Base-by-base conservation (phyloP, 805 yeast genomes). In the Saccharomycopsis schoenii region DNA sequence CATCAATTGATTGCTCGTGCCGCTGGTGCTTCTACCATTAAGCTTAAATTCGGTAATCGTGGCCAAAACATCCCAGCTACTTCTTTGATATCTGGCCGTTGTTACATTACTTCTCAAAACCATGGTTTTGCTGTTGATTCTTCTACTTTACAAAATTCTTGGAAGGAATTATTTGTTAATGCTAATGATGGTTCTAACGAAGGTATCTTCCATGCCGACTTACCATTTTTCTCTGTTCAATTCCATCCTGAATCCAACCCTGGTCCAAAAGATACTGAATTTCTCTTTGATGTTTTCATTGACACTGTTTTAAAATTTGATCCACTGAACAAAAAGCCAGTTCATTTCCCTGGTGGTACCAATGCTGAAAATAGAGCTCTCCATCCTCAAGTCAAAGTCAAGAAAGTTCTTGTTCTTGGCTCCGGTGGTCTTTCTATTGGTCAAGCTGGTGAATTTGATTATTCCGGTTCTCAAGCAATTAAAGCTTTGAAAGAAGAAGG, bases 201-300 rank as follows among this genome's bases (percentile, higher is more conserved):
- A 80, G 99, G 99, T 85, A 90, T 94, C 65, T 93, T 90, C 79
- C 89, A 93, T 76, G 81, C 86, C 52, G 79, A 83, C 66, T 80
- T 87, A 74, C 99, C 99, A 47, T 87, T 80, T 73, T 94, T 94
- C 81, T 94, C 99, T 15, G 98, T 94, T 57, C 99, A 94, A 80
- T 93, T 94, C 82, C 99, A 94, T 74, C 99, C 99, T 29, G 99
- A 94, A 80, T 89, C 97, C 25, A 90, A 97, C 57, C 98, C 99
- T 56, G 99, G 99, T 73, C 99, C 99, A 73, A 85, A 97, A 73
- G 99, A 94, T 74, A 94, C 99, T 58, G 99, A 94, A 77, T 94
- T 92, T 75, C 80, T 94, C 73, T 94, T 94, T 69, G 99, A 94
- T 71, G 91, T 89, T 39, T 94, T 94, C 76, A 87, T 94, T 70